Base-by-base conservation (phyloP, 305 asterid species). In the Euphrasia arctica region DNA sequence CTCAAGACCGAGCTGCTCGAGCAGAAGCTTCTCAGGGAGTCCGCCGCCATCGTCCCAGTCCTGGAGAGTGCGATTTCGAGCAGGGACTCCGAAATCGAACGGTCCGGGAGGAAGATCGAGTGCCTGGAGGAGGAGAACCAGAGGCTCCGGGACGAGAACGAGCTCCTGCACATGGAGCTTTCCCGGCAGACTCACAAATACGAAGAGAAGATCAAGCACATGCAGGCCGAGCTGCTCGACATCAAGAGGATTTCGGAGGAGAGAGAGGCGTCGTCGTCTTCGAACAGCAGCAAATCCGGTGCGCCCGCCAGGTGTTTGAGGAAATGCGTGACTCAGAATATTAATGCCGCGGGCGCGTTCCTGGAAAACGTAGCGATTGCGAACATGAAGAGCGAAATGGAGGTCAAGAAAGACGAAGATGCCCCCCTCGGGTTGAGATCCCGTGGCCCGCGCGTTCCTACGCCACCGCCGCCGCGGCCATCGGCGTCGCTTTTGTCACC, bases 401-500 rank as follows among this genome's bases (percentile, higher is more conserved):
- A 71, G 62, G 54, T 62, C 2, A 84, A 75, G 42, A 79, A 62
- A 39, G 86, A 82, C 15, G 89, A 78, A 22, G 94, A 91, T 50
- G 69, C 72, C 25, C 72, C 69, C 2, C 89, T 80, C 11, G 76
- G 77, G 70, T 31, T 74, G 32, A 85, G 82, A 77, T 79, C 95
- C 51, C 88, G 95, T 36, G 83, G 42, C 36, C 96, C 99, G 4
- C 80, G 96, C 11, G 86, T 93, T 65, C 99, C 97, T 0, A 85
- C 76, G 58, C 99, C 97, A 9, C 99, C 97, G 11, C 99, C 97
- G 9, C 98, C 98, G 13, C 75, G 80, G 62, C 98, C 97, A 7
- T 75, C 85, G 0, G 70, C 92, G 3, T 77, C 86, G 4, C 76
- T 71, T 3, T 74, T 76, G 66, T 68, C 85, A 8, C 66, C 84